phyloP scores from a whole-genome alignment of 139 green algal species.

The Pycnococcus provasolii region DNA sequence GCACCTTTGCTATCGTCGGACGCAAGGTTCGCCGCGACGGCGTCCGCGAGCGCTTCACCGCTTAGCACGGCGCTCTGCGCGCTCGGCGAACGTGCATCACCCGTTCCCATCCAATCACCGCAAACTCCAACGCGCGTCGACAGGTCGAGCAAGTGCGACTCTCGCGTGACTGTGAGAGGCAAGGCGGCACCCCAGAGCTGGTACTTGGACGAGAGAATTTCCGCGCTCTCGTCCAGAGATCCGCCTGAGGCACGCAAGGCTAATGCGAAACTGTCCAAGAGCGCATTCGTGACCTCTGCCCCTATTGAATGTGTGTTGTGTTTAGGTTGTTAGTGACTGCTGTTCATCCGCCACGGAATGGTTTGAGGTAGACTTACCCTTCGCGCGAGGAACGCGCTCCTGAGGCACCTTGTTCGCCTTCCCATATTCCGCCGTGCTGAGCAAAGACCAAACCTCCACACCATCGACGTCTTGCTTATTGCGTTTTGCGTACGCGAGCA shows the following conservation, averaged over 20 bases:
- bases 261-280: slow-evolving; percentile 13
- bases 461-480: not conserved
- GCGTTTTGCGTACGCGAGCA: not conserved
- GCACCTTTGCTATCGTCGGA: not conserved
- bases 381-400: slow-evolving; percentile 42
- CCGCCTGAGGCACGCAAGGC: slow-evolving; percentile 1
- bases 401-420: slow-evolving; percentile 54
- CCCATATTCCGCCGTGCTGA: slow-evolving; percentile 56
- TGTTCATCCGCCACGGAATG: not conserved
- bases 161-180: slow-evolving; percentile 47
- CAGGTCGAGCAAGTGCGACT: slow-evolving; percentile 53
- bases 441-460: slow-evolving; percentile 63
- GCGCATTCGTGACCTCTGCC: slow-evolving; percentile 20
- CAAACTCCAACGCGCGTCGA: slow-evolving; percentile 43
- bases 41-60: slow-evolving; percentile 43
- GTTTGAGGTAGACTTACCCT: not conserved
- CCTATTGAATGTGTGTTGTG: slow-evolving; percentile 12
- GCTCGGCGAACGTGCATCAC: slow-evolving; percentile 18
- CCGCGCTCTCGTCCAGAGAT: not conserved
- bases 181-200: slow-evolving; percentile 65
- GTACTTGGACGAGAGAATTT: not conserved
- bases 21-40: slow-evolving; percentile 5
- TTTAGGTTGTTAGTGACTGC: not conserved
- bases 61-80: slow-evolving; percentile 57
- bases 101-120: slow-evolving; percentile 56